Conservation (phyloP, 2,329 filamentous ascomycete genomes). For the Acephala macrosclerotiorum region DNA sequence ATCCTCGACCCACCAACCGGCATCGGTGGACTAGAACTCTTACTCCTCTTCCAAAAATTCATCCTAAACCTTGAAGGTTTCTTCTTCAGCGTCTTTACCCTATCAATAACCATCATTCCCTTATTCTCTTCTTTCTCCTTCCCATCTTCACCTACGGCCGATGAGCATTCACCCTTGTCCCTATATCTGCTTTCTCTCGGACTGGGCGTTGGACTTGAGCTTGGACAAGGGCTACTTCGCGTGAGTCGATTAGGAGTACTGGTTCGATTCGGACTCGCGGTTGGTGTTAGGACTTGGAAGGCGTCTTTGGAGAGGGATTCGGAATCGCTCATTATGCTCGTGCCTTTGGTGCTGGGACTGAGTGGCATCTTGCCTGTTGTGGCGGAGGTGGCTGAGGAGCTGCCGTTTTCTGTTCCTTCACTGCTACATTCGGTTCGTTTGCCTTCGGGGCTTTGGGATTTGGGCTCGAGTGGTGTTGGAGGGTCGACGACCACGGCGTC, state of each 20-base stretch:
- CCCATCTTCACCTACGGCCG: conserved; percentile 44
- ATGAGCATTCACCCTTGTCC: conserved; percentile 22
- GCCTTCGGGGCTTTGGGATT: conserved; percentile 26
- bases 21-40: conserved; percentile 40
- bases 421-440: conserved; percentile 52
- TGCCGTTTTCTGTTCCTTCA: conserved; percentile 64
- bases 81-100: conserved; percentile 63
- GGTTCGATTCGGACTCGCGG: conserved; percentile 17
- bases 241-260: conserved; percentile 11
- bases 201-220: conserved; percentile 12
- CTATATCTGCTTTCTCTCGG: conserved; percentile 14
- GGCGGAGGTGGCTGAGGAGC: conserved; percentile 64
- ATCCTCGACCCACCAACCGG: conserved; percentile 14
- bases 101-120: conserved; percentile 53
- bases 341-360: conserved; percentile 70
- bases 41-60: conserved; percentile 52
- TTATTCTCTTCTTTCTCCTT: conserved; percentile 35
- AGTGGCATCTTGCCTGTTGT: conserved; percentile 70
- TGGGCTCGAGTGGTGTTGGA: conserved; percentile 30
- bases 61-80: conserved; percentile 69
- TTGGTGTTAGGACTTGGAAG: conserved; percentile 32
- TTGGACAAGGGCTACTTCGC: conserved; percentile 23
- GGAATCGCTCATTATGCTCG: conserved; percentile 66
- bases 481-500: conserved; percentile 38
- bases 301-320: conserved; percentile 30